phyloP scores from a whole-genome alignment of 768 basidiomycete species.

The Phanerodontia chrysosporium region DNA sequence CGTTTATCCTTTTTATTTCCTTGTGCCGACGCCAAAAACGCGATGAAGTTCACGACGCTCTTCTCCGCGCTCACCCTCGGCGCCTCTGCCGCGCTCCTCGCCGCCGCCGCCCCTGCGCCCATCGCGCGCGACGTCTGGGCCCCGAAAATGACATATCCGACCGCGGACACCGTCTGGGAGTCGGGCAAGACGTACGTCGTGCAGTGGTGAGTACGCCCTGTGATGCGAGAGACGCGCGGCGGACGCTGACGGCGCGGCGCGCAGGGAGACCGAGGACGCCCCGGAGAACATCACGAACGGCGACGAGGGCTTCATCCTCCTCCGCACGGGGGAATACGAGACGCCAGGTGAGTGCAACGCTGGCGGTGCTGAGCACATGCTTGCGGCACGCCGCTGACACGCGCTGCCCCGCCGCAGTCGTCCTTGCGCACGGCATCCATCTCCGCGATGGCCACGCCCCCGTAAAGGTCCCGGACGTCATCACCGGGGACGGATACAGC shows the following conservation, averaged over 20 bases:
- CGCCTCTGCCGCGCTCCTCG: slow-evolving; percentile 12
- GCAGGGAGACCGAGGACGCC: slow-evolving; percentile 37
- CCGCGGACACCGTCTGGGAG: slow-evolving; percentile 34
- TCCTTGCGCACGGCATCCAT: slow-evolving; percentile 1
- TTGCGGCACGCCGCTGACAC: too few species aligned
- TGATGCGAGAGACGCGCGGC: background rate
- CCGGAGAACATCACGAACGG: slow-evolving; percentile 38
- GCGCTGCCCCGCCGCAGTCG: too few species aligned
- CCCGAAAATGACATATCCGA: slow-evolving; percentile 42
- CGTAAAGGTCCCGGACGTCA: slow-evolving; percentile 3
- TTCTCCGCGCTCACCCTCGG: slow-evolving; percentile 18
- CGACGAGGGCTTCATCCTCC: slow-evolving; percentile 11
- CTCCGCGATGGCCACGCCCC: slow-evolving; percentile 4
- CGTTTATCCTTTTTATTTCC: background rate
- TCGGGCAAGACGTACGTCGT: slow-evolving; percentile 38
- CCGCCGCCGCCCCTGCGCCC: slow-evolving; percentile 21
- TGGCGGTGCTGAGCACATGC: too few species aligned
- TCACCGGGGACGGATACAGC: slow-evolving; percentile 3
- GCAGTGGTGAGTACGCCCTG: slow-evolving; percentile 39
- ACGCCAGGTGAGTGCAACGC: slow-evolving; percentile 11
- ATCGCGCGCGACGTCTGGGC: slow-evolving; percentile 35
- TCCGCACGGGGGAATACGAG: slow-evolving; percentile 2
- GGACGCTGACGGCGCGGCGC: too few species aligned
- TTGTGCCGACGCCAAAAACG: background rate
- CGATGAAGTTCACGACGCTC: slow-evolving; percentile 18